Percentiles rank a stretch among this genome's conserved stretches.
These are phyloP conservation scores for Mastigamoeba balamuthi DNA, from an alignment of 78 protist genomes.

Conservation along the genomic window DNA sequence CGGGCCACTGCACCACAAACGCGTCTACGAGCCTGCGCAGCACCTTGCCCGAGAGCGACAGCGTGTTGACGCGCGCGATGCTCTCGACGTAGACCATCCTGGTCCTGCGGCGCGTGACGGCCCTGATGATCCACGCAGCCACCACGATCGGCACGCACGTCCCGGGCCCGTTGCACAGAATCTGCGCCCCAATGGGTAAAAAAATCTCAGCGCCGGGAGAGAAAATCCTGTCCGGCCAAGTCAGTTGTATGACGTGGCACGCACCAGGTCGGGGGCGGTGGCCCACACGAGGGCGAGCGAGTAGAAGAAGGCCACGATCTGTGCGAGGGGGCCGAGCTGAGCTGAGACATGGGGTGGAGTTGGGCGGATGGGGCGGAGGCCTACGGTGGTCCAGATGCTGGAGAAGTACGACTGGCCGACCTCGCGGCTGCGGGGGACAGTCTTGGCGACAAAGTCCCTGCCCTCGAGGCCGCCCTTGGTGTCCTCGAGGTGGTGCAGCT, in stretches of 20 bases:
- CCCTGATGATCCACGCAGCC: conserved; percentile 15
- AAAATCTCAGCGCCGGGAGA: neutral
- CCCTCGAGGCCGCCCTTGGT: neutral
- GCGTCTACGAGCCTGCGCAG: conserved; percentile 27
- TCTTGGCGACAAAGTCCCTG: neutral
- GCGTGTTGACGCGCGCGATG: conserved; percentile 32
- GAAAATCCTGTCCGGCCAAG: neutral
- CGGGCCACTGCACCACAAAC: conserved; percentile 53
- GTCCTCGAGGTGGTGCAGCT: neutral
- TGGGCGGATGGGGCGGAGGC: too few relatives aligned
- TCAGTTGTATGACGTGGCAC: too few relatives aligned
- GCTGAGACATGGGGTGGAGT: neutral
- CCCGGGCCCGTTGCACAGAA: conserved; percentile 67
- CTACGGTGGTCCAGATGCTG: conserved; percentile 45
- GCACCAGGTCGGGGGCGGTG: neutral
- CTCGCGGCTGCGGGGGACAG: conserved; percentile 42
- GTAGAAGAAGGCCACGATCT: neutral
- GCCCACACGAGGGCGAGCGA: neutral
- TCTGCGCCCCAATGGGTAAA: neutral
- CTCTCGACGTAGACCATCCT: conserved; percentile 53
- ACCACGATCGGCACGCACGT: conserved; percentile 53
- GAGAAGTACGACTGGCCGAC: conserved; percentile 56
- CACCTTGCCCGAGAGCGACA: conserved; percentile 50
- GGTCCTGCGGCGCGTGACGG: conserved; percentile 1
- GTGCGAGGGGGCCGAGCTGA: neutral